phyloP scores from a whole-genome alignment of 495 filamentous ascomycete species.

The Penicillium bialowiezense region DNA sequence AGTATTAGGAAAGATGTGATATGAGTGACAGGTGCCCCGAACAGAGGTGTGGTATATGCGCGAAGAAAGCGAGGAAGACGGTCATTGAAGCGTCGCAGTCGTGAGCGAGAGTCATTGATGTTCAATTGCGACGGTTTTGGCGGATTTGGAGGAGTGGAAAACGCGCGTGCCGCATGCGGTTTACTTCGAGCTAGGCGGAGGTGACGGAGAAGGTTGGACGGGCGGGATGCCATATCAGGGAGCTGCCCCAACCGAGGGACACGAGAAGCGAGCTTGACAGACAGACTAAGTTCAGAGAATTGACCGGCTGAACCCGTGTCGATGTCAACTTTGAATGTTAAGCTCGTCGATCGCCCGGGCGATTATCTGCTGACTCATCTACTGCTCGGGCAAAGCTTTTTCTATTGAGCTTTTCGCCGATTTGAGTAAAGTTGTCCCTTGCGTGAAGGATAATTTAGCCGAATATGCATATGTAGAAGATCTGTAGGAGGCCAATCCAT shows the following conservation, averaged over 20 bases:
- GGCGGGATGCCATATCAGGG: constrained; percentile 11
- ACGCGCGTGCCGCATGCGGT: constrained; percentile 13
- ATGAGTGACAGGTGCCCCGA: constrained; percentile 75
- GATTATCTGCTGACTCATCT: constrained; percentile 24
- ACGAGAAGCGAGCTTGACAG: neutral
- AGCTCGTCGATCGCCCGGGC: constrained; percentile 6
- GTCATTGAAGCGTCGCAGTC: constrained; percentile 58
- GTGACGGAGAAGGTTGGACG: constrained; percentile 15
- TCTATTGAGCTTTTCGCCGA: neutral
- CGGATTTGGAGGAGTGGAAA: constrained; percentile 22
- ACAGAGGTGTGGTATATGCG: constrained; percentile 63
- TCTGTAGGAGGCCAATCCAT: neutral
- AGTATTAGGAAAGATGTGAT: constrained; percentile 83
- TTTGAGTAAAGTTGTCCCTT: neutral
- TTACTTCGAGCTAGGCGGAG: constrained; percentile 13
- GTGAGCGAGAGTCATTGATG: constrained; percentile 37
- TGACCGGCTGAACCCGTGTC: too few relatives aligned
- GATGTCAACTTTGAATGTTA: neutral
- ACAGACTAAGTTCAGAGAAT: neutral
- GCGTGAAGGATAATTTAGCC: constrained; percentile 4
- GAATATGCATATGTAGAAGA: constrained; percentile 1
- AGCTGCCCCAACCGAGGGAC: neutral
- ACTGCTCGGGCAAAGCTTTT: constrained; percentile 8
- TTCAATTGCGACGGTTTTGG: constrained; percentile 10
- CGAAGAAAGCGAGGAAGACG: constrained; percentile 60